Percentiles rank a stretch among this genome's conserved stretches.
phyloP scores from a whole-genome alignment of 805 yeast species.

The Tetrapisispora pingtungensis region DNA sequence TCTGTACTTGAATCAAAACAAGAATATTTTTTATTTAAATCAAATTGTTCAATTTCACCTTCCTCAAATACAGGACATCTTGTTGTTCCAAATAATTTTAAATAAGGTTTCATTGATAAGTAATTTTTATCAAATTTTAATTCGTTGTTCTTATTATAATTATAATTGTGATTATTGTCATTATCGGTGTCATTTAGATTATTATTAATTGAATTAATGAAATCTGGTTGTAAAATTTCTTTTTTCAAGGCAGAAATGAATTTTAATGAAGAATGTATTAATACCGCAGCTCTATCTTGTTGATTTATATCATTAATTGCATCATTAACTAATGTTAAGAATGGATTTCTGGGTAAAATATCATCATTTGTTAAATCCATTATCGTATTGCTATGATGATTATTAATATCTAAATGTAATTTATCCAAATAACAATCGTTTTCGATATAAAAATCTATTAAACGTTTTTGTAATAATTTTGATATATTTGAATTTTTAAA shows the following conservation, averaged over 20 bases:
- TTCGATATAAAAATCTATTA: conserved; percentile 35
- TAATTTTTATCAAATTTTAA: conserved; percentile 29
- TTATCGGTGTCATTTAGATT: conserved; percentile 27
- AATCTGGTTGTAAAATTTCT: conserved; percentile 47
- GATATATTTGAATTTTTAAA: conserved; percentile 38
- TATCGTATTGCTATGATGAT: conserved; percentile 45
- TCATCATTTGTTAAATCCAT: conserved; percentile 39
- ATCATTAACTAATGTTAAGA: conserved; percentile 63
- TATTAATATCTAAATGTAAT: conserved; percentile 33
- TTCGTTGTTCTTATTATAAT: not conserved
- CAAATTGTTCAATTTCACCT: conserved; percentile 24
- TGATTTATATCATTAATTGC: conserved; percentile 58
- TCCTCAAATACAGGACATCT: conserved; percentile 37
- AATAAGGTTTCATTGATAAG: conserved; percentile 59
- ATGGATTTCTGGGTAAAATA: conserved; percentile 69
- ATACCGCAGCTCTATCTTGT: conserved; percentile 55
- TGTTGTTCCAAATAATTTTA: conserved; percentile 59
- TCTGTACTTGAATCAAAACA: conserved; percentile 36
- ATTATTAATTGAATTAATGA: conserved; percentile 17
- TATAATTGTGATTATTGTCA: conserved; percentile 8
- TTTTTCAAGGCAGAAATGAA: conserved; percentile 51
- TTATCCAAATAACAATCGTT: conserved; percentile 47
- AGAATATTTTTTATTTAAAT: conserved; percentile 36
- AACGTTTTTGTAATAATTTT: conserved; percentile 42
- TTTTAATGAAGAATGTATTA: conserved; percentile 56